phyloP scores from a whole-genome alignment of 768 basidiomycete species.

The Hysterangium stoloniferum region DNA sequence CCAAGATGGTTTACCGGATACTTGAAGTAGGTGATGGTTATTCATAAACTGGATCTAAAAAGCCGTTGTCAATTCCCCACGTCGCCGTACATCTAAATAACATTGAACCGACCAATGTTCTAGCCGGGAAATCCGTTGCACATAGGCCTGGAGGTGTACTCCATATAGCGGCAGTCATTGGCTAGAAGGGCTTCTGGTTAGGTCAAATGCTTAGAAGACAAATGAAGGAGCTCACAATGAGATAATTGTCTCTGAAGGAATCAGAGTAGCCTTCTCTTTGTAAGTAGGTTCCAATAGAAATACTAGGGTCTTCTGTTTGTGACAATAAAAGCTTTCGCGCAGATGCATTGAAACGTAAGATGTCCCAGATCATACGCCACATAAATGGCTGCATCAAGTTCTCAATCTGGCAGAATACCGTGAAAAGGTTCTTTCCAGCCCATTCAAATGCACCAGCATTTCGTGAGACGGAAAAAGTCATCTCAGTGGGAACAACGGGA shows the following conservation, averaged over 20 bases:
- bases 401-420: conserved; percentile 59
- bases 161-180: conserved; percentile 79
- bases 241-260: conserved; percentile 64
- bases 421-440: conserved; percentile 56
- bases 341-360: conserved; percentile 66
- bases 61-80: not conserved
- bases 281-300: conserved; percentile 49
- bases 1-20: conserved; percentile 65
- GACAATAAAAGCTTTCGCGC: conserved; percentile 40
- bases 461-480: conserved; percentile 74
- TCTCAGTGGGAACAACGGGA: conserved; percentile 50
- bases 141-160: conserved; percentile 67
- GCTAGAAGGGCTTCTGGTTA: conserved; percentile 31
- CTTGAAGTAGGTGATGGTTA: conserved; percentile 68
- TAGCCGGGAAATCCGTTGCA: conserved; percentile 61
- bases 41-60: conserved; percentile 58
- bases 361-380: conserved; percentile 68
- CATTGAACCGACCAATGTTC: conserved; percentile 40
- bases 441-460: conserved; percentile 67
- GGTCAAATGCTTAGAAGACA: not conserved
- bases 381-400: conserved; percentile 56
- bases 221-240: conserved; percentile 40
- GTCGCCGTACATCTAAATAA: not conserved
- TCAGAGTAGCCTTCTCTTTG: conserved; percentile 58
- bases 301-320: conserved; percentile 18